Conservation (phyloP, 2,329 filamentous ascomycete genomes). For the Colletotrichum viniferum region DNA sequence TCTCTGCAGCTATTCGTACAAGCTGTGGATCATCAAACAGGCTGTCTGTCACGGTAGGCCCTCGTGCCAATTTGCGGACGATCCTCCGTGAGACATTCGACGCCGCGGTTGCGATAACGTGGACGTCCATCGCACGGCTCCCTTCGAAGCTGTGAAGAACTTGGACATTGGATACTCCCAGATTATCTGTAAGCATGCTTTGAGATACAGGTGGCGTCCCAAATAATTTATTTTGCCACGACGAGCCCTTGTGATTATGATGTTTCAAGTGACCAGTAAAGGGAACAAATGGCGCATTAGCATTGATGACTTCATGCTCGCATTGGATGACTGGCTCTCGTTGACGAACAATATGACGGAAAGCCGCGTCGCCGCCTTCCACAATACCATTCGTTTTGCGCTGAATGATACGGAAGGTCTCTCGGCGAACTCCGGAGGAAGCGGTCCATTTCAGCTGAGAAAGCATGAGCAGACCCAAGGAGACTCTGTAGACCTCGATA, state of each 20-base stretch:
- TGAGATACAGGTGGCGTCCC: background rate
- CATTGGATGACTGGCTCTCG: background rate
- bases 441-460: background rate
- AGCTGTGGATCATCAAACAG: background rate
- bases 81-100: background rate
- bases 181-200: background rate
- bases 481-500: background rate
- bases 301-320: background rate
- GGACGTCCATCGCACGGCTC: background rate
- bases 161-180: background rate
- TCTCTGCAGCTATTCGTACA: background rate
- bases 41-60: background rate
- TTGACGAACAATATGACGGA: background rate
- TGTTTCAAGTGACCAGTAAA: background rate
- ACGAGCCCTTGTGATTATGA: background rate
- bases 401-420: background rate
- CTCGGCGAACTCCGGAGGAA: background rate
- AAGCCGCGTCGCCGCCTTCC: background rate
- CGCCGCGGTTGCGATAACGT: background rate
- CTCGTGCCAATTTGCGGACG: background rate
- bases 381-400: background rate
- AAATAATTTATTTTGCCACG: background rate
- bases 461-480: background rate
- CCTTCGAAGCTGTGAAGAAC: no score
- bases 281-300: background rate